Percentiles rank a stretch among this genome's conserved stretches.
These are phyloP conservation scores for Oryza officinalis DNA, from an alignment of 176 grass and related monocot genomes.

Conservation along the genomic window DNA sequence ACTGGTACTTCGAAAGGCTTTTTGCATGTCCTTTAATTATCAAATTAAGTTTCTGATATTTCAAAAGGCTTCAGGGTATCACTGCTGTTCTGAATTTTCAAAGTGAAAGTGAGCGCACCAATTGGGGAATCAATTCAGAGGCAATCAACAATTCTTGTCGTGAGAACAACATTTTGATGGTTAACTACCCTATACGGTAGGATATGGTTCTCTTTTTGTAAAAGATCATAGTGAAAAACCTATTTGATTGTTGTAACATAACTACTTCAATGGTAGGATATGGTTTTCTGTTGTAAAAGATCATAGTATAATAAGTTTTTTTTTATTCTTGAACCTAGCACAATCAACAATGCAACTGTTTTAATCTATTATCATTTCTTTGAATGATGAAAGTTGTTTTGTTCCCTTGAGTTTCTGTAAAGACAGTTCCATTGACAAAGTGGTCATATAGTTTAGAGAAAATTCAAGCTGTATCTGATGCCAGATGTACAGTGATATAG, in stretches of 20 bases:
- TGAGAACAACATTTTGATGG: slow-evolving; percentile 82
- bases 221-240: not conserved
- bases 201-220: not conserved
- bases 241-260: slow-evolving; percentile 32
- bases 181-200: slow-evolving; percentile 96
- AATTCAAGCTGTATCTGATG: not conserved
- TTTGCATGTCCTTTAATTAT: slow-evolving; percentile 12
- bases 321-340: slow-evolving; percentile 10
- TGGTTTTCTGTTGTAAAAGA: not conserved
- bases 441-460: not conserved
- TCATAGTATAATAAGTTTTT: not conserved
- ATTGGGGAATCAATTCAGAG: slow-evolving; percentile 94
- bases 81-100: slow-evolving; percentile 96
- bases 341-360: not conserved
- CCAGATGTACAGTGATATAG: not conserved
- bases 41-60: slow-evolving; percentile 47
- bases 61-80: slow-evolving; percentile 80
- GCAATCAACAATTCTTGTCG: slow-evolving; percentile 77
- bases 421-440: not conserved
- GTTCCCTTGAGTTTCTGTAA: slow-evolving; percentile 8
- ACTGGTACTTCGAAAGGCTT: slow-evolving; percentile 10
- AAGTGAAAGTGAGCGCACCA: slow-evolving; percentile 86
- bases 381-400: not conserved
- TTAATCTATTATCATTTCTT: not conserved
- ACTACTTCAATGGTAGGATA: slow-evolving; percentile 48